Percentiles rank a stretch among this genome's conserved stretches.
These are phyloP conservation scores for Phylloporus sp. DNA, from an alignment of 1,284 basidiomycete genomes.

Conservation along the genomic window DNA sequence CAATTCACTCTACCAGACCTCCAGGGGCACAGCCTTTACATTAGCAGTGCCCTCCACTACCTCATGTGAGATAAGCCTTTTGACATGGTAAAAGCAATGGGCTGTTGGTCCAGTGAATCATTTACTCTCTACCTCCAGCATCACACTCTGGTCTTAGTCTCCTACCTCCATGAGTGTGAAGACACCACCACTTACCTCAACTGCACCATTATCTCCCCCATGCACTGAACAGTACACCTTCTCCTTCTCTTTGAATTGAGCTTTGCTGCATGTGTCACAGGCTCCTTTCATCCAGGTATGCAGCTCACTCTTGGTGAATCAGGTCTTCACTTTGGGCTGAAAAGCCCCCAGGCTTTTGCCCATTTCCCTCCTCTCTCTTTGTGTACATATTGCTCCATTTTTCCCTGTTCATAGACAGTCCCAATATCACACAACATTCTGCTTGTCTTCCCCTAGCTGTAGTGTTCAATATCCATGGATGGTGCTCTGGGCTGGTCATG, in stretches of 20 bases:
- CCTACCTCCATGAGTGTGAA: neutral
- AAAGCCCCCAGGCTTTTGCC: neutral
- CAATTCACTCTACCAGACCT: neutral
- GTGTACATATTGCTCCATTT: too few relatives aligned
- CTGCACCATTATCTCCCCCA: neutral
- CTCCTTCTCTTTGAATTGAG: neutral
- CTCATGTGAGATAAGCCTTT: neutral
- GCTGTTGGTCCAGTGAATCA: neutral
- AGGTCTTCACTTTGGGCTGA: neutral
- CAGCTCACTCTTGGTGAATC: too few relatives aligned
- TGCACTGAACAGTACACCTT: neutral
- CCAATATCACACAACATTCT: too few relatives aligned
- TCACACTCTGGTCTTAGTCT: neutral
- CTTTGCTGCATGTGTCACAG: constrained; percentile 1
- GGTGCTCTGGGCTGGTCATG: too few relatives aligned
- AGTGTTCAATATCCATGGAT: too few relatives aligned
- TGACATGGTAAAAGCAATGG: constrained; percentile 8
- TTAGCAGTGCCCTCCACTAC: constrained; percentile 7
- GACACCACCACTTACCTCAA: neutral
- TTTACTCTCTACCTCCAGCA: neutral
- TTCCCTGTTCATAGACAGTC: too few relatives aligned
- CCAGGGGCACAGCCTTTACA: constrained; percentile 10
- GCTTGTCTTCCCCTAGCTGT: too few relatives aligned
- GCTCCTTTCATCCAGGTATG: neutral
- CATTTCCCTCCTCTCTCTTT: too few relatives aligned